Base-by-base conservation (phyloP, 805 yeast species). In the Candida nitratophila region DNA sequence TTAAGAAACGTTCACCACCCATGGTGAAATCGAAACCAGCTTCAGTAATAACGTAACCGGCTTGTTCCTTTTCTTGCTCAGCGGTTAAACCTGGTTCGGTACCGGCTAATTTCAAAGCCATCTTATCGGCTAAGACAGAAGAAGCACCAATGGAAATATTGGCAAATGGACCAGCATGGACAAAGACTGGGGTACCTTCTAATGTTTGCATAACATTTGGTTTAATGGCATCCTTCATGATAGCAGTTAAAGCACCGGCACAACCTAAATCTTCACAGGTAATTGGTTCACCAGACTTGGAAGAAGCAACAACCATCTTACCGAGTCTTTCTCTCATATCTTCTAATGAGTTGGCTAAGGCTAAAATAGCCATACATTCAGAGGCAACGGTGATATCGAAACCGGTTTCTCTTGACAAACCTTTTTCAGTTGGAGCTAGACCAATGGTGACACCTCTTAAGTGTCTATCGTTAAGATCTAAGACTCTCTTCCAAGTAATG, bases 1-100 rank as follows among this genome's bases (percentile, higher is more conserved):
- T 88, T 68, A 91, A 78, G 70, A 91, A 91, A 59, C 98, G 78
- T 72, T 91, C 99, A 55, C 98, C 98, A 52, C 99, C 99, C 98
- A 91, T 91, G 40, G 97, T 91, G 73, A 93, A 91, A 67, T 91
- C 98, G 69, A 91, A 91, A 43, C 99, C 99, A 34, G 98, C 97
- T 66, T 91, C 99, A 41, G 99, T 91, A 48, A 91, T 87, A 44
- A 89, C 98, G 61, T 78, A 91, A 52, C 98, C 98, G 48, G 72
- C 70, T 43, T 79, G 49, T 69, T 56, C 57, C 38, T 53, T 53
- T 47, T 52, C 60, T 46, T 62, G 54, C 39, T 58, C 61, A 17
- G 47, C 36, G 2, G 57, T 68, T 20, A 75, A 64, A 30, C 59
- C 66, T 36, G 70, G 66, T 43, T 72, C 74, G 31, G 78, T 70